Conservation (phyloP, 2,329 filamentous ascomycete species). For the Neofusicoccum ribis region DNA sequence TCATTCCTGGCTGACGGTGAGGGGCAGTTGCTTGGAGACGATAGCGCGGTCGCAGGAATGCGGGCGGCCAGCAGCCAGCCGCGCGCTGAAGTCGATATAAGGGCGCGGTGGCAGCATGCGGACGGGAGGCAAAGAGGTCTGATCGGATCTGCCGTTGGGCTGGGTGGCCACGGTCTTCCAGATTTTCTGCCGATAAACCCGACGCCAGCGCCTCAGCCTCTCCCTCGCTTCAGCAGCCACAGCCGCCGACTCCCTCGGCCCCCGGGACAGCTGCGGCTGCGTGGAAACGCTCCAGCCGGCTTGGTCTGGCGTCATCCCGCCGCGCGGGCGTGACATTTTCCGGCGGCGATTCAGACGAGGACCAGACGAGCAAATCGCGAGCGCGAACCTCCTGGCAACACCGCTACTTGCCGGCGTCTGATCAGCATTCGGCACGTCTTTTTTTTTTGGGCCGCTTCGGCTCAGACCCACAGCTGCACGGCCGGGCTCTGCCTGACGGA, state of each 20-base stretch:
- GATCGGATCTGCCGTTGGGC: constrained; percentile 4
- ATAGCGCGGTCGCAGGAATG: neutral
- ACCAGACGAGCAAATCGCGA: neutral
- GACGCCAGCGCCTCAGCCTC: neutral
- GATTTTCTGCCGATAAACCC: constrained; percentile 14
- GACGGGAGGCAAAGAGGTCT: neutral
- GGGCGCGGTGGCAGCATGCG: neutral
- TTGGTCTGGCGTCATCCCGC: constrained; percentile 1
- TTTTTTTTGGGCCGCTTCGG: neutral
- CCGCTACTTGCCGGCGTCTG: constrained; percentile 7
- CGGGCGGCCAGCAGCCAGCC: neutral
- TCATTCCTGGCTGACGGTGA: neutral
- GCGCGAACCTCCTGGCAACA: constrained; percentile 7
- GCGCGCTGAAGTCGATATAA: constrained; percentile 6
- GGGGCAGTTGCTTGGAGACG: neutral
- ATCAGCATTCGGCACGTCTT: neutral
- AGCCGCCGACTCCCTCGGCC: neutral
- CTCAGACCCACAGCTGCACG: constrained; percentile 11
- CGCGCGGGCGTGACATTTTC: neutral
- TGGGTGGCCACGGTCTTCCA: neutral
- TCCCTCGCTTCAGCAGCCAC: neutral
- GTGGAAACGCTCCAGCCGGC: neutral
- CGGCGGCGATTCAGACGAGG: neutral
- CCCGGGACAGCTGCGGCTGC: neutral
- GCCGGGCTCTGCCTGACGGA: constrained; percentile 1